phyloP scores from a whole-genome alignment of 176 grass and related monocot genomes.

The Phoenix roebelenii region DNA sequence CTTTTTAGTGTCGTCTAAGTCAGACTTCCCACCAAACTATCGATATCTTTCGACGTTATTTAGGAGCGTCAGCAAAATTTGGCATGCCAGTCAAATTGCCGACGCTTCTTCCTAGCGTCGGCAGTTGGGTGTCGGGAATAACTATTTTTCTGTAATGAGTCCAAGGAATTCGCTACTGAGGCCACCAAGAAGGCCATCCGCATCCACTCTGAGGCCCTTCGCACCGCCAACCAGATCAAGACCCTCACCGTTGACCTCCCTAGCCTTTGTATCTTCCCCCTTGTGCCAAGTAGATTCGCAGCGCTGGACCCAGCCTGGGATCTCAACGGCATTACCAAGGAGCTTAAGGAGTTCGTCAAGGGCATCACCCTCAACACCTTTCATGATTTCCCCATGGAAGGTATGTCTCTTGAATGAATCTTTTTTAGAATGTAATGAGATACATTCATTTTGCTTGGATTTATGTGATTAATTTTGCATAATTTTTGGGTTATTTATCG shows the following conservation, averaged over 20 bases:
- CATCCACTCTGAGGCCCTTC: constrained; percentile 26
- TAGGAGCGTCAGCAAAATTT: too few relatives aligned
- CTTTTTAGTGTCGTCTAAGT: too few relatives aligned
- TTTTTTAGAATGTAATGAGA: not conserved
- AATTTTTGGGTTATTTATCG: too few relatives aligned
- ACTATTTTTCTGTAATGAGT: constrained; percentile 2
- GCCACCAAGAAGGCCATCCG: constrained; percentile 88
- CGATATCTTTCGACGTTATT: too few relatives aligned
- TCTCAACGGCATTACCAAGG: constrained; percentile 69
- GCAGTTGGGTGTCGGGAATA: too few relatives aligned
- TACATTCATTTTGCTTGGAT: too few relatives aligned
- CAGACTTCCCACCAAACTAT: too few relatives aligned
- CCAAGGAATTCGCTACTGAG: constrained; percentile 77
- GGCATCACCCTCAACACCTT: constrained; percentile 89
- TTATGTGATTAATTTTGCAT: too few relatives aligned
- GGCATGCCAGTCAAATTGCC: too few relatives aligned
- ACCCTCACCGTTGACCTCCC: constrained; percentile 70
- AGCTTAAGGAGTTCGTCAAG: constrained; percentile 89
- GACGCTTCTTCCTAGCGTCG: too few relatives aligned
- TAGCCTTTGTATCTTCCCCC: constrained; percentile 46
- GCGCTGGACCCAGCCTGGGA: constrained; percentile 28
- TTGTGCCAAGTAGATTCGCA: constrained; percentile 22
- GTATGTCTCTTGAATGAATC: constrained; percentile 24
- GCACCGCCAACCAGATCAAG: constrained; percentile 77
- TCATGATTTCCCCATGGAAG: constrained; percentile 88